Evolutionary conservation across 2,329 filamentous ascomycete genomes (phyloP).

Genomic region (Pseudomassariella vexata): DNA sequence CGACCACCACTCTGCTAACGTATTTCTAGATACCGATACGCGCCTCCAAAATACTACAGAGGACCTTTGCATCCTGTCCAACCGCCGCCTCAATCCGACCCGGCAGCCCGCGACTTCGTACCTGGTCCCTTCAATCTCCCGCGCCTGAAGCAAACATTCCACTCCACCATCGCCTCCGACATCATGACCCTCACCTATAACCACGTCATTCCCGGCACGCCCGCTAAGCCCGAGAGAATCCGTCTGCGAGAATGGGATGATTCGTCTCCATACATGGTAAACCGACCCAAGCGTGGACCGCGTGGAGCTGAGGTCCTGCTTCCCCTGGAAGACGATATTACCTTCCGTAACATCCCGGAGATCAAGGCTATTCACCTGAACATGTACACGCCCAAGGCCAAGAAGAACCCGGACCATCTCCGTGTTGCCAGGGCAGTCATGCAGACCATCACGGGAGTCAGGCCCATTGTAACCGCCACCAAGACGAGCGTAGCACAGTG

Average conservation of each 20-base stretch:
- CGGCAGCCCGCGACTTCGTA: conserved; percentile 78
- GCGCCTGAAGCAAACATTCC: conserved; percentile 83
- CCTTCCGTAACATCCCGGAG: conserved; percentile 79
- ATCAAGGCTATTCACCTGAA: conserved; percentile 78
- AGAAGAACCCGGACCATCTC: conserved; percentile 66
- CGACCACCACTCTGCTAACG: neutral
- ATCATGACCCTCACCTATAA: conserved; percentile 84
- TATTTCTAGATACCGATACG: conserved; percentile 78
- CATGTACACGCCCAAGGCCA: conserved; percentile 63
- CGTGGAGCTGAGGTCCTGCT: conserved; percentile 70
- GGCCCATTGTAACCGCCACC: conserved; percentile 63
- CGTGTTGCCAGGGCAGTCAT: conserved; percentile 79
- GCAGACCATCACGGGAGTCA: conserved; percentile 77
- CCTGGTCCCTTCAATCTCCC: conserved; percentile 88
- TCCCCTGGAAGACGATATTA: conserved; percentile 66
- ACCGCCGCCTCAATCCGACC: conserved; percentile 79
- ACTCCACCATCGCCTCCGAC: conserved; percentile 79
- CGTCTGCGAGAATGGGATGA: conserved; percentile 82
- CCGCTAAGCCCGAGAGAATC: conserved; percentile 45
- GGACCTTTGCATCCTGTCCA: conserved; percentile 91
- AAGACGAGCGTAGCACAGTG: conserved; percentile 70
- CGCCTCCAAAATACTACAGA: conserved; percentile 89
- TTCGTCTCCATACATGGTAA: conserved; percentile 90
- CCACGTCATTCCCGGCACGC: conserved; percentile 74
- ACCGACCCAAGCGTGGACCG: conserved; percentile 77